Base-by-base conservation (phyloP, 768 basidiomycete genomes). In the Mycena galopus region DNA sequence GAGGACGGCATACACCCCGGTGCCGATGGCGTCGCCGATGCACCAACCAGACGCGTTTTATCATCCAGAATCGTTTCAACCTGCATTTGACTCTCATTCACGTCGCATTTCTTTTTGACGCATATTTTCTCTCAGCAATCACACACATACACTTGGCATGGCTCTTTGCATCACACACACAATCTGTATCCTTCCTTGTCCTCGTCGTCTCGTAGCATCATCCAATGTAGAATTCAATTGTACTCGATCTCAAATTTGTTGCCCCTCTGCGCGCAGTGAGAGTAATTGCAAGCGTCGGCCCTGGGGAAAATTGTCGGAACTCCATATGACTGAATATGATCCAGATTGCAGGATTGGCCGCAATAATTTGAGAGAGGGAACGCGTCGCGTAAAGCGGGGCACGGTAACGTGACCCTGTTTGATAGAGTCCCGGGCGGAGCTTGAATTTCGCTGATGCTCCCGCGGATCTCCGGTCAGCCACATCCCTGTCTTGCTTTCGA, bases 91-190 rank as follows among this genome's bases (percentile, higher is more conserved):
- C 66, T 23, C 63, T 59, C 50, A 39, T 59, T 16, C 50, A 10
- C 72, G 67, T 65, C 72, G 72, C 66, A 64, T 73, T 42, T 65
- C 72, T 25, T 73, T 68, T 73, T 73, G 62, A 73, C 50, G 59
- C 59, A 58, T 55, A n/a, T 55, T 30, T 55, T 44, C 44, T 39
- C 56, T 30, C 59, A 42, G 53, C 70, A 71, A 57, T 65, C 62
- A 70, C 35, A 50, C 62, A 70, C 35, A 50, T 37, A 63, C 32
- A 60, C 42, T 42, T 63, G 55, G 64, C 70, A 71, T 66, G 70
- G n/a, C 65, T 61, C 70, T 37, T 64, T 44, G 66, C 71, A 73
- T 63, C 10, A 71, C 61, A 60, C 62, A 65, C 61, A 61, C 65
- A 53, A 16, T 44, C 67, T 73, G 72, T 73, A 69, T 69, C 63